A percentile compares a stretch with the other conserved stretches of the same genome.
These are phyloP conservation scores for Sordariomycetes sp. DNA, from an alignment of 2,329 filamentous ascomycete species.

Conservation along the genomic window DNA sequence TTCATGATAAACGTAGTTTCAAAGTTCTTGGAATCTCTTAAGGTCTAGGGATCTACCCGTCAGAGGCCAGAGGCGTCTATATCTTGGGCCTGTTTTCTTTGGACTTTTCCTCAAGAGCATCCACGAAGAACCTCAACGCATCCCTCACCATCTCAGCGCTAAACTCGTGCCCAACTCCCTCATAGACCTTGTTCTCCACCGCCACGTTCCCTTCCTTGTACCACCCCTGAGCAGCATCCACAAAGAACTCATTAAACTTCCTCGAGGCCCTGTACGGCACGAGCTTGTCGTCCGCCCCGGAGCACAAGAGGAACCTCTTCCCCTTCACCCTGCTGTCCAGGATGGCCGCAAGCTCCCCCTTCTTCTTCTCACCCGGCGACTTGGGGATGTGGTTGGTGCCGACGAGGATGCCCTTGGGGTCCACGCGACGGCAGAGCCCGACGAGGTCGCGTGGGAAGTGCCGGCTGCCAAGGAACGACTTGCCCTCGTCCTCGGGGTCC, in stretches of 20 bases:
- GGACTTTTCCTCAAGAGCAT: slow-evolving; percentile 25
- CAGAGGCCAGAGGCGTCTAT: not conserved
- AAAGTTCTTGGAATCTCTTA: not conserved
- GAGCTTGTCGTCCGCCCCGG: slow-evolving; percentile 57
- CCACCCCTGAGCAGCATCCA: slow-evolving; percentile 39
- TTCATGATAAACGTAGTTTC: not conserved
- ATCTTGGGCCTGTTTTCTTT: slow-evolving; percentile 7
- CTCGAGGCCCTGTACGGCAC: slow-evolving; percentile 56
- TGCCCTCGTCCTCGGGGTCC: slow-evolving; percentile 41
- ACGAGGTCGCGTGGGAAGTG: slow-evolving; percentile 68
- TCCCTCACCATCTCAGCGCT: slow-evolving; percentile 55
- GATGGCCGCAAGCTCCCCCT: slow-evolving; percentile 30
- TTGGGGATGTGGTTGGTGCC: slow-evolving; percentile 29
- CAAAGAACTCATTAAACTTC: slow-evolving; percentile 52
- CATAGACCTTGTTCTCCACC: slow-evolving; percentile 57
- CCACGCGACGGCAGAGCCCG: slow-evolving; percentile 49
- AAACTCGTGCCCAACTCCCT: slow-evolving; percentile 60
- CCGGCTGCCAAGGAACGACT: slow-evolving; percentile 60
- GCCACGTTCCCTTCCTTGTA: slow-evolving; percentile 44
- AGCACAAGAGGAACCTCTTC: slow-evolving; percentile 55
- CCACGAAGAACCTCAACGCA: slow-evolving; percentile 51
- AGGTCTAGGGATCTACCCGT: not conserved
- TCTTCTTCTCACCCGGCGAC: slow-evolving; percentile 21
- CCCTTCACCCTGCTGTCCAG: slow-evolving; percentile 40
- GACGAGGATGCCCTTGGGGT: slow-evolving; percentile 69